A percentile compares a stretch with the other conserved stretches of the same genome.
Conservation (phyloP, 352 stramenopile genomes). For the Thalassiosira gravida region DNA sequence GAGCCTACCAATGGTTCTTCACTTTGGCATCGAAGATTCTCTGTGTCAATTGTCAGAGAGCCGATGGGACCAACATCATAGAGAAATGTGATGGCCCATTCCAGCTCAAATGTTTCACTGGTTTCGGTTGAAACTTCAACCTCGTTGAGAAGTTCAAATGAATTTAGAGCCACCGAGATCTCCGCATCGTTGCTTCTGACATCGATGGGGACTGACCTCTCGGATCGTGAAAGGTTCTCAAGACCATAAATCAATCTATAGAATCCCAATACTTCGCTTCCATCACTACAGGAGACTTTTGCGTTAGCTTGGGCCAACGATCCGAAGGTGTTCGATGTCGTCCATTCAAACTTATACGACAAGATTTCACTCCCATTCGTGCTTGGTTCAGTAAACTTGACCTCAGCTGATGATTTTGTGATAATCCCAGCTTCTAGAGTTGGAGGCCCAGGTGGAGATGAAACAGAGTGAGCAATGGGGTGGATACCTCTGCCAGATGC, state of each 20-base stretch:
- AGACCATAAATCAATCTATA: slow-evolving; percentile 49
- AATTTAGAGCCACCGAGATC: slow-evolving; percentile 42
- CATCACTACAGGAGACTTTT: slow-evolving; percentile 50
- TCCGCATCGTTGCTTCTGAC: slow-evolving; percentile 36
- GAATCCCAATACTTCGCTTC: slow-evolving; percentile 49
- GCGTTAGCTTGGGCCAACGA: slow-evolving; percentile 24
- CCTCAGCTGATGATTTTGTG: slow-evolving; percentile 59
- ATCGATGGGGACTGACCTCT: slow-evolving; percentile 44
- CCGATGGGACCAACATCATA: slow-evolving; percentile 51
- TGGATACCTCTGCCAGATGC: slow-evolving; percentile 45
- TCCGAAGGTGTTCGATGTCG: slow-evolving; percentile 48
- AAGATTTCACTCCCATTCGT: slow-evolving; percentile 74
- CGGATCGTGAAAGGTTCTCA: slow-evolving; percentile 16
- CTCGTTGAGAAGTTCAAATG: slow-evolving; percentile 43
- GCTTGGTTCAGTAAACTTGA: slow-evolving; percentile 61
- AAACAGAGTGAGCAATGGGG: slow-evolving; percentile 45
- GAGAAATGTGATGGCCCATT: slow-evolving; percentile 58
- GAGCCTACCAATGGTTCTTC: slow-evolving; percentile 47
- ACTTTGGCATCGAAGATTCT: slow-evolving; percentile 55
- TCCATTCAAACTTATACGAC: slow-evolving; percentile 78
- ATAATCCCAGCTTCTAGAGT: slow-evolving; percentile 39
- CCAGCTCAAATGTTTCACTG: slow-evolving; percentile 31
- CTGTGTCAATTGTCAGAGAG: slow-evolving; percentile 47
- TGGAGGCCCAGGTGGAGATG: slow-evolving; percentile 44
- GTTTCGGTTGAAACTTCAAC: slow-evolving; percentile 31